A percentile compares a stretch with the other conserved stretches of the same genome.
Evolutionary conservation across 257 asterid species (phyloP).

Genomic region (Penstemon newberryi): DNA sequence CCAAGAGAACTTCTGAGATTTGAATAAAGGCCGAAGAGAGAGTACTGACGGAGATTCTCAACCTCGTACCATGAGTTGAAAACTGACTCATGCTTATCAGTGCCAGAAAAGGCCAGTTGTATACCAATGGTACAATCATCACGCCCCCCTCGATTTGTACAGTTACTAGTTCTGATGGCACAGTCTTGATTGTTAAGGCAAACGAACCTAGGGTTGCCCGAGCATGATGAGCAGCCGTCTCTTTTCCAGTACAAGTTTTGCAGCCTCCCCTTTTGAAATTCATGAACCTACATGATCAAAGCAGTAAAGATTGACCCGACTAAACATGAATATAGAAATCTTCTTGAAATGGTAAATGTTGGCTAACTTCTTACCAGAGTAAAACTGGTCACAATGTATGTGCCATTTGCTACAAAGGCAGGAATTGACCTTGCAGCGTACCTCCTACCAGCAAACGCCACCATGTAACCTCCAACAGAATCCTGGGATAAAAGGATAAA

Average conservation of each 20-base stretch:
- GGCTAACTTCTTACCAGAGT: constrained; percentile 67
- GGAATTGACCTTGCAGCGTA: constrained; percentile 87
- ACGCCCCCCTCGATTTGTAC: constrained; percentile 70
- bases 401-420: constrained; percentile 57
- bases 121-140: constrained; percentile 93
- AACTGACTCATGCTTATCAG: constrained; percentile 77
- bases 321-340: constrained; percentile 6
- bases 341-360: not conserved
- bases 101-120: constrained; percentile 91
- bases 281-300: constrained; percentile 59
- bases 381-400: constrained; percentile 80
- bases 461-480: constrained; percentile 90
- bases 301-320: not conserved
- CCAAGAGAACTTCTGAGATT: constrained; percentile 75
- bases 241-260: constrained; percentile 94
- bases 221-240: constrained; percentile 79
- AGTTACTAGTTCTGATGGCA: constrained; percentile 69
- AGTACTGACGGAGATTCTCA: constrained; percentile 88
- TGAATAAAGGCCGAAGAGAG: constrained; percentile 75
- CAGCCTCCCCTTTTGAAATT: constrained; percentile 88
- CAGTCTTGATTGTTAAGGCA: constrained; percentile 90
- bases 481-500: constrained; percentile 43
- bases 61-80: constrained; percentile 98
- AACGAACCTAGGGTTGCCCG: constrained; percentile 54
- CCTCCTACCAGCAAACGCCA: constrained; percentile 92